A percentile compares a stretch with the other conserved stretches of the same genome.
Conservation (phyloP, 768 basidiomycete genomes). For the Termitomyces titanicus region DNA sequence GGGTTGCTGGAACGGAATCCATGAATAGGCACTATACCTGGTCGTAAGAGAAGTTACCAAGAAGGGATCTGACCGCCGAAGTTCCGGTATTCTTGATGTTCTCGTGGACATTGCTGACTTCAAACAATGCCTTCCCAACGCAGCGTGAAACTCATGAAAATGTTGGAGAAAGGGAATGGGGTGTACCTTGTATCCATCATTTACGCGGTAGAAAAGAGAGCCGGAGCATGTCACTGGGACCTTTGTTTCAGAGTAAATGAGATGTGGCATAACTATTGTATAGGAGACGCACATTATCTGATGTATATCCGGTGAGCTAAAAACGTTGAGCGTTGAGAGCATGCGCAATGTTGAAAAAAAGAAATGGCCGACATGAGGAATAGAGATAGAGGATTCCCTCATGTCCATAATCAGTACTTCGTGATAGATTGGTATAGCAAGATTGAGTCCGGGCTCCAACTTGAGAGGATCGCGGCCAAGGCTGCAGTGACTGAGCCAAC, state of each 20-base stretch:
- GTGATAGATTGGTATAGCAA: conserved; percentile 44
- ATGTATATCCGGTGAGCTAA: conserved; percentile 30
- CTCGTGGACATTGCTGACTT: conserved; percentile 41
- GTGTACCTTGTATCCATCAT: conserved; percentile 42
- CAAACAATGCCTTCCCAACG: conserved; percentile 39
- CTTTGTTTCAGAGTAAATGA: conserved; percentile 14
- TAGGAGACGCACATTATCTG: conserved; percentile 24
- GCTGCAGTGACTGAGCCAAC: conserved; percentile 18
- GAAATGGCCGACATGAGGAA: conserved; percentile 34
- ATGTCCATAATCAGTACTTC: conserved; percentile 41
- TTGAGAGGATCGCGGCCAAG: conserved; percentile 42
- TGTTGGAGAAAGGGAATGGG: neutral
- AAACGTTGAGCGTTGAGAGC: neutral
- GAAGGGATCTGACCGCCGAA: conserved; percentile 50
- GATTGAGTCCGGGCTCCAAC: conserved; percentile 41
- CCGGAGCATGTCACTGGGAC: conserved; percentile 52
- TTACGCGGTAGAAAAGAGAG: conserved; percentile 50
- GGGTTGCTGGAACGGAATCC: neutral
- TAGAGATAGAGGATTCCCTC: conserved; percentile 43
- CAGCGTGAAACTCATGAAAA: neutral
- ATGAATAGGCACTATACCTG: conserved; percentile 25
- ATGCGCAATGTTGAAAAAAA: neutral
- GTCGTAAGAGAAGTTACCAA: conserved; percentile 48
- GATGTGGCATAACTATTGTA: neutral
- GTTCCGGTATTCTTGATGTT: conserved; percentile 53